Percentiles rank a stretch among this genome's conserved stretches.
Evolutionary conservation across 306 rosid species (phyloP).

Genomic region (Prunus mira): DNA sequence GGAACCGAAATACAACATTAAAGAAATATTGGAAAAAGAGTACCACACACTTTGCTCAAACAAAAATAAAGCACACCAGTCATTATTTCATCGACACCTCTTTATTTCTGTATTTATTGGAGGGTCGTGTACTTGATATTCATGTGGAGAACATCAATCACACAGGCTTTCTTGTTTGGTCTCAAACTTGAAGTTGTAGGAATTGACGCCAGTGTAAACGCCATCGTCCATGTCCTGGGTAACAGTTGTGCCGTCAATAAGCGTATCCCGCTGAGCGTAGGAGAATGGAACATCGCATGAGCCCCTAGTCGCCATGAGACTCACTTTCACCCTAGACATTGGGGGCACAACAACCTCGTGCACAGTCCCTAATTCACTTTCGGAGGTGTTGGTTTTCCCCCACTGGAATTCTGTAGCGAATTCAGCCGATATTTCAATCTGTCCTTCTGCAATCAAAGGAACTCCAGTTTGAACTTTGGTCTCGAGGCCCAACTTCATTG

Average conservation of each 20-base stretch:
- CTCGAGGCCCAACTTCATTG: slow-evolving; percentile 3
- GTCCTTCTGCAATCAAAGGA: neutral
- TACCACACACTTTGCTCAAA: no score
- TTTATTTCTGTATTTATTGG: no score
- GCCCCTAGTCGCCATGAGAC: neutral
- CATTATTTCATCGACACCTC: no score
- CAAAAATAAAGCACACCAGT: no score
- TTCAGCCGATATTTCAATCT: slow-evolving; percentile 1
- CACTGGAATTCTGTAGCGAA: neutral
- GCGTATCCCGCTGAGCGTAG: slow-evolving; percentile 3
- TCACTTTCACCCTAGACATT: neutral
- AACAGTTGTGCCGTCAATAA: neutral
- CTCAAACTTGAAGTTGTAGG: neutral
- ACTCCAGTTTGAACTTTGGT: neutral
- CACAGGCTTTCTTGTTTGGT: neutral
- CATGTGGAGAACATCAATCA: no score
- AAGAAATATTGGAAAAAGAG: no score
- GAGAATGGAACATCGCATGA: slow-evolving; percentile 6
- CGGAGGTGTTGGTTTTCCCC: neutral
- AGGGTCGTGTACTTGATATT: no score
- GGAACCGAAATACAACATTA: no score
- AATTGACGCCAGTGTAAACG: neutral
- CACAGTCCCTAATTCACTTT: neutral
- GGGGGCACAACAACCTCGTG: neutral
- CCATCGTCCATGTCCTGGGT: neutral